These are phyloP conservation scores for Colletotrichum echinochloae DNA, from an alignment of 2,329 filamentous ascomycete genomes.

Conservation along the genomic window DNA sequence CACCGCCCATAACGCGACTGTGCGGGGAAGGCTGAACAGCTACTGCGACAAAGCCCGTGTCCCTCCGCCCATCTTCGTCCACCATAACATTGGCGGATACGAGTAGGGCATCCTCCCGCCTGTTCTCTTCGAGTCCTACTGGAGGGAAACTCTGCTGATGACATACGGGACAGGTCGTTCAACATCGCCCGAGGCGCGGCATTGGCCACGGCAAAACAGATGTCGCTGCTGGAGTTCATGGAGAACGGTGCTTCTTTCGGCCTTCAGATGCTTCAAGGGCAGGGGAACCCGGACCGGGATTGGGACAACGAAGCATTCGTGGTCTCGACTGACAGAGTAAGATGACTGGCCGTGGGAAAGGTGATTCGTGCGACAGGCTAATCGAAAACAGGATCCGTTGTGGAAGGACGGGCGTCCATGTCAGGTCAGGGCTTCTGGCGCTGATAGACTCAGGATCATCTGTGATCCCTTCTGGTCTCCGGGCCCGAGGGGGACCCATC, in stretches of 20 bases:
- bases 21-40: neutral
- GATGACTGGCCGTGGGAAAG: neutral
- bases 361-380: neutral
- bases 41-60: neutral
- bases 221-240: neutral
- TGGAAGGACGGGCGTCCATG: neutral
- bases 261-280: slow-evolving; percentile 9
- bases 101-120: neutral
- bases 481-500: accelerated
- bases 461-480: neutral
- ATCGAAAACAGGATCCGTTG: neutral
- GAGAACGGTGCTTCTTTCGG: slow-evolving; percentile 11
- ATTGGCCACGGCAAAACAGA: neutral
- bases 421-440: neutral
- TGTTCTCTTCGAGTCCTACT: too few relatives aligned
- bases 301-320: neutral
- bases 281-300: neutral
- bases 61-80: neutral
- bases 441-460: neutral
- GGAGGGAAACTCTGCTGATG: neutral
- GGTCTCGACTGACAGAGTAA: neutral
- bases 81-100: neutral
- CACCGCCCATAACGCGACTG: slow-evolving; percentile 7
- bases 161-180: neutral
- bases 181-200: slow-evolving; percentile 2